A percentile compares a stretch with the other conserved stretches of the same genome.
Evolutionary conservation across 2,329 filamentous ascomycete species (phyloP).

Genomic region (Bimuria novae-zelandiae): DNA sequence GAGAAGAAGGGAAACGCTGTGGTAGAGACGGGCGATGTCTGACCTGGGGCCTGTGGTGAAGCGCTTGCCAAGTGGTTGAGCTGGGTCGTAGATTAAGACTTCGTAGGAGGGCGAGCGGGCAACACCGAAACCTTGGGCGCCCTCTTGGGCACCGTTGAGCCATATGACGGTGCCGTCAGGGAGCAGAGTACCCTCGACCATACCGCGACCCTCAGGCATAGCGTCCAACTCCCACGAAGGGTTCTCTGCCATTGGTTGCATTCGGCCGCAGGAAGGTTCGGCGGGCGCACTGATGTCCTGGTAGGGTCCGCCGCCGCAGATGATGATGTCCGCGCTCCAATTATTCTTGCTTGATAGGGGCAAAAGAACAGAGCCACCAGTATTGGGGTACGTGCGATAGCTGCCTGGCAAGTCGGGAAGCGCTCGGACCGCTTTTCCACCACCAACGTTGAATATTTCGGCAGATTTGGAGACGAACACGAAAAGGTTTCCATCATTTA

Average conservation of each 20-base stretch:
- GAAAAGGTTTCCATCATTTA: slow-evolving; percentile 62
- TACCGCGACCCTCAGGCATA: slow-evolving; percentile 63
- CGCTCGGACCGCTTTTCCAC: slow-evolving; percentile 51
- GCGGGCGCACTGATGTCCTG: slow-evolving; percentile 64
- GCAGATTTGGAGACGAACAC: slow-evolving; percentile 62
- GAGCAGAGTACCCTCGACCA: slow-evolving; percentile 64
- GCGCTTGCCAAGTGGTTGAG: slow-evolving; percentile 55
- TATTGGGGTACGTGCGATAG: slow-evolving; percentile 65
- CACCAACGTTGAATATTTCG: slow-evolving; percentile 59
- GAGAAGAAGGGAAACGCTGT: slow-evolving; percentile 63
- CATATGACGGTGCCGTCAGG: slow-evolving; percentile 67
- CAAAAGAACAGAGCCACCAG: slow-evolving; percentile 62
- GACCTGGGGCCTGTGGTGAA: slow-evolving; percentile 54
- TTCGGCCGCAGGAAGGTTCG: slow-evolving; percentile 62
- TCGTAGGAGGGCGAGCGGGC: slow-evolving; percentile 59
- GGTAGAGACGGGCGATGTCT: slow-evolving; percentile 58
- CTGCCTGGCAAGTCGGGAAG: slow-evolving; percentile 60
- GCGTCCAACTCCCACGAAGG: slow-evolving; percentile 62
- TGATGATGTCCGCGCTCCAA: slow-evolving; percentile 59
- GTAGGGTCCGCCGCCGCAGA: slow-evolving; percentile 64
- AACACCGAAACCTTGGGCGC: slow-evolving; percentile 64
- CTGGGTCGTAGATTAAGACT: slow-evolving; percentile 63
- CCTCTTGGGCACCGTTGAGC: slow-evolving; percentile 63
- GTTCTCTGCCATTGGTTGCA: slow-evolving; percentile 55
- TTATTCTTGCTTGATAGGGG: slow-evolving; percentile 57